These are phyloP conservation scores for Phanerochaete carnosa DNA, from an alignment of 768 basidiomycete species.

Conservation along the genomic window DNA sequence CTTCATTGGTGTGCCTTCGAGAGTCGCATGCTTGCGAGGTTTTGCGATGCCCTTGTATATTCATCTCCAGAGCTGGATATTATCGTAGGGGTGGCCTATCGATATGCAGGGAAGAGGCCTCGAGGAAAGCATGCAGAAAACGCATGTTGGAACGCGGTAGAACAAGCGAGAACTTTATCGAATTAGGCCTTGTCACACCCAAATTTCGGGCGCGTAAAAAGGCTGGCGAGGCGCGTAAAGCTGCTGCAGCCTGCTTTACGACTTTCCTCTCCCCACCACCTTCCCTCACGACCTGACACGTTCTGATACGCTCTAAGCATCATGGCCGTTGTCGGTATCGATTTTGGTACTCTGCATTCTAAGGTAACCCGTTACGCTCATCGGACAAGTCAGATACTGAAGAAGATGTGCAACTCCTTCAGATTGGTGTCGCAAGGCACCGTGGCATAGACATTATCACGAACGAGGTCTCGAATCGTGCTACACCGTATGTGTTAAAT, in stretches of 20 bases:
- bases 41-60: background rate
- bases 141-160: conserved; percentile 3
- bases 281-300: conserved; percentile 3
- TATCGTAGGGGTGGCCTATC: background rate
- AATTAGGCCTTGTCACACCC: conserved; percentile 13
- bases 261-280: conserved; percentile 8
- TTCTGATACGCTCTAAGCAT: conserved; percentile 11
- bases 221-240: conserved; percentile 4
- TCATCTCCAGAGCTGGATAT: background rate
- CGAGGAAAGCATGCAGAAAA: background rate
- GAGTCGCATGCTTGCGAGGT: background rate
- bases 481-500: conserved; percentile 74
- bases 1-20: background rate
- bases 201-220: conserved; percentile 32
- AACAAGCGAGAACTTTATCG: conserved; percentile 13
- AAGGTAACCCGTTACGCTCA: conserved; percentile 48
- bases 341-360: conserved; percentile 87
- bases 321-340: conserved; percentile 95
- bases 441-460: conserved; percentile 98
- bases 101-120: background rate
- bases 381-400: background rate
- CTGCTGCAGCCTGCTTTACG: conserved; percentile 6
- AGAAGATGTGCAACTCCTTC: conserved; percentile 8
- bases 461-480: conserved; percentile 97
- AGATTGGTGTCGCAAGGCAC: conserved; percentile 95